phyloP scores from a whole-genome alignment of 2,329 filamentous ascomycete species.

The Cladophialophora immunda region DNA sequence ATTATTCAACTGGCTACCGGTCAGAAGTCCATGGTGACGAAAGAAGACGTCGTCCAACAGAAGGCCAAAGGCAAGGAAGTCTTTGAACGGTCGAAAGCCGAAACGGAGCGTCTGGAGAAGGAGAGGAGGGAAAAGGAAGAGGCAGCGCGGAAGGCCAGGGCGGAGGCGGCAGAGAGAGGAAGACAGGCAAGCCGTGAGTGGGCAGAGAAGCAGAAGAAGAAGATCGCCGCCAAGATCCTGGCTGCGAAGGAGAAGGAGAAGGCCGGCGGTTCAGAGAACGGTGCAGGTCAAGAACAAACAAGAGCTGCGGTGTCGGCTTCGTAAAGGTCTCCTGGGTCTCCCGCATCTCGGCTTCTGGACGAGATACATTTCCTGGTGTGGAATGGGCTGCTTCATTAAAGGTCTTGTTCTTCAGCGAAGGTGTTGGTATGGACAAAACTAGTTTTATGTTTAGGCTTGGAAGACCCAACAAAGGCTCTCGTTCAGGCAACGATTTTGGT shows the following conservation, averaged over 20 bases:
- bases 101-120: slow-evolving; percentile 42
- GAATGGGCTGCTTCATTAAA: background rate
- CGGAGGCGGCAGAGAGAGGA: slow-evolving; percentile 47
- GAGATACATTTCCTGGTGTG: background rate
- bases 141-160: slow-evolving; percentile 45
- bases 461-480: background rate
- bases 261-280: background rate
- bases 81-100: slow-evolving; percentile 40
- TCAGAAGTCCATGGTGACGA: slow-evolving; percentile 36
- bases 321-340: background rate
- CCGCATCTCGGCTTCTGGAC: background rate
- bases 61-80: slow-evolving; percentile 45
- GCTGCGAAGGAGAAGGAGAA: slow-evolving; percentile 4
- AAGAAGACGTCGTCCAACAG: slow-evolving; percentile 38
- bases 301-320: slow-evolving; percentile 14
- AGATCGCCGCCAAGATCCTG: slow-evolving; percentile 28
- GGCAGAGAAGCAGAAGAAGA: slow-evolving; percentile 47
- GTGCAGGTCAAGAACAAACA: background rate
- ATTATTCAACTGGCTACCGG: slow-evolving; percentile 31
- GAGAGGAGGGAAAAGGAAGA: slow-evolving; percentile 46
- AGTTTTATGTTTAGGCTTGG: background rate
- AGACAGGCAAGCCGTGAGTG: slow-evolving; percentile 47
- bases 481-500: background rate
- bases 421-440: slow-evolving; percentile 8
- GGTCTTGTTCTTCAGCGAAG: slow-evolving; percentile 7